Conservation (phyloP, 257 asterid genomes). For the Nyctanthes arbortristis region DNA sequence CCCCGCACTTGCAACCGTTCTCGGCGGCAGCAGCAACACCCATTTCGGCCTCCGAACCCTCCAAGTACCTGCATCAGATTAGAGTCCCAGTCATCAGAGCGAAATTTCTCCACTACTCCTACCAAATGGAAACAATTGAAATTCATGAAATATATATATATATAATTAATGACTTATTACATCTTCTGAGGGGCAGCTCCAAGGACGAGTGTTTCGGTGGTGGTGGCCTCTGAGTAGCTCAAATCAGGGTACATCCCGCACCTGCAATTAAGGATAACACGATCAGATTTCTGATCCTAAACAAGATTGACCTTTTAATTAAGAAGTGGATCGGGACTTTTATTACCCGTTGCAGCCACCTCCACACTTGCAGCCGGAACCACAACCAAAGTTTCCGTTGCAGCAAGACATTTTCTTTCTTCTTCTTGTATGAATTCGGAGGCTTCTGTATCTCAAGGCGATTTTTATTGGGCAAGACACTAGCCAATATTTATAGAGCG, state of each 20-base stretch:
- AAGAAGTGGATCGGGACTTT: no score
- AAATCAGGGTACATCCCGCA: slow-evolving; percentile 57
- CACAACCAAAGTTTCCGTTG: slow-evolving; percentile 70
- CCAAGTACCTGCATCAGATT: slow-evolving; percentile 30
- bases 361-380: slow-evolving; percentile 69
- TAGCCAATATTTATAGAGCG: slow-evolving; percentile 39
- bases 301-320: no score
- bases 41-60: slow-evolving; percentile 34
- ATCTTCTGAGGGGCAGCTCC: slow-evolving; percentile 50
- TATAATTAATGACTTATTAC: background rate
- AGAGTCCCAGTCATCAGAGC: background rate
- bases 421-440: background rate
- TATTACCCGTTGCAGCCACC: slow-evolving; percentile 69
- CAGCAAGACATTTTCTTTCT: slow-evolving; percentile 69
- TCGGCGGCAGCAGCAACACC: slow-evolving; percentile 41
- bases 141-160: no score
- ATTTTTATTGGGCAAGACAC: background rate
- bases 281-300: no score
- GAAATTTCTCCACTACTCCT: background rate
- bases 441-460: background rate
- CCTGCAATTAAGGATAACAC: slow-evolving; percentile 35
- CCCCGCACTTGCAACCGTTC: slow-evolving; percentile 82
- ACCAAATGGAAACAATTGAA: background rate
- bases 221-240: slow-evolving; percentile 45
- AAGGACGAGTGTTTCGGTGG: slow-evolving; percentile 37